Percentiles rank a stretch among this genome's conserved stretches.
phyloP scores from a whole-genome alignment of 352 stramenopile genomes.

The Thraustochytrium striatum region DNA sequence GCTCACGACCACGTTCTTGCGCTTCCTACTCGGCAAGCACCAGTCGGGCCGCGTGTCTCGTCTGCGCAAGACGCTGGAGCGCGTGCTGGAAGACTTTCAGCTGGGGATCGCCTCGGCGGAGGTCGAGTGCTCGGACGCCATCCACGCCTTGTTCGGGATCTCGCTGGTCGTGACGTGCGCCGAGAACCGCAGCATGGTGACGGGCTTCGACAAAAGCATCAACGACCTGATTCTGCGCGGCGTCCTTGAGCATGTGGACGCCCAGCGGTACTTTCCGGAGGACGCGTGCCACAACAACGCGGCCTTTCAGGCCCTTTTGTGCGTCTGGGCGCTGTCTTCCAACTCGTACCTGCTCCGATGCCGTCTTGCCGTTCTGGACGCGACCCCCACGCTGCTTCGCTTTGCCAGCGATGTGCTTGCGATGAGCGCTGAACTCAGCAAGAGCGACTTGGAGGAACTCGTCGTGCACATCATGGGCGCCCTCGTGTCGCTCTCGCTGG shows the following conservation, averaged over 20 bases:
- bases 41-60: not conserved
- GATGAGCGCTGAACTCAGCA: not conserved
- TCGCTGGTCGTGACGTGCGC: not conserved
- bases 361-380: not conserved
- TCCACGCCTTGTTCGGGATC: constrained; percentile 15
- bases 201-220: not conserved
- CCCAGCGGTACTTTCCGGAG: not conserved
- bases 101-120: not conserved
- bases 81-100: constrained; percentile 18
- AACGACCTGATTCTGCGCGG: not conserved
- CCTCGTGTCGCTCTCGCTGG: not conserved
- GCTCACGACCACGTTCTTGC: constrained; percentile 31
- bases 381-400: not conserved
- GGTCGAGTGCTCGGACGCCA: not conserved
- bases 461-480: not conserved
- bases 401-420: not conserved
- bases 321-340: not conserved
- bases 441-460: not conserved
- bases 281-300: not conserved
- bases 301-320: not conserved
- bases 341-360: not conserved
- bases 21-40: not conserved
- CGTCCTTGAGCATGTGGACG: not conserved
- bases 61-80: constrained; percentile 19
- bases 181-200: not conserved